Conservation (phyloP, 441 rosid species). For the Melastoma candidum region DNA sequence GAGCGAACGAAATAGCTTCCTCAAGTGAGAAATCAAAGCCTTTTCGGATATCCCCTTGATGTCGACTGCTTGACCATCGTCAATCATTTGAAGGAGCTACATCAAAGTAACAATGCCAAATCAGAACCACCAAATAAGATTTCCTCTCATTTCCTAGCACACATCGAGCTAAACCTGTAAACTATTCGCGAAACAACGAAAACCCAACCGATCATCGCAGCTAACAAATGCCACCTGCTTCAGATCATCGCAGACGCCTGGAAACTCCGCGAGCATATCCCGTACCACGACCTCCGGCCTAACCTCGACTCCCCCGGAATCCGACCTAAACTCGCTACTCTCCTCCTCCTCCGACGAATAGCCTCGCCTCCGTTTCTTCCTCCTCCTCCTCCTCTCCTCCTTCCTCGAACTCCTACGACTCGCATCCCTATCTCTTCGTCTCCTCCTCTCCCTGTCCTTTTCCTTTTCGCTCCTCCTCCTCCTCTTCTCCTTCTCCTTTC, state of each 20-base stretch:
- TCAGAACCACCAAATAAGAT: not conserved
- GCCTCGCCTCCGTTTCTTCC: conserved; percentile 16
- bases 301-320: conserved; percentile 10
- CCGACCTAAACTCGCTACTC: too few species aligned
- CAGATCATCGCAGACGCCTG: conserved; percentile 58
- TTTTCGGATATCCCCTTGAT: conserved; percentile 69
- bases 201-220: not conserved
- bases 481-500: too few species aligned
- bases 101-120: not conserved
- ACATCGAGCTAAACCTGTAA: not conserved
- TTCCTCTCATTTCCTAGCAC: not conserved
- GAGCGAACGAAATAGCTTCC: conserved; percentile 57
- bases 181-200: not conserved
- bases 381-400: conserved; percentile 11
- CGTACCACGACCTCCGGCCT: conserved; percentile 40
- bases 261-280: conserved; percentile 51
- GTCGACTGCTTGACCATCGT: conserved; percentile 92
- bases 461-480: too few species aligned
- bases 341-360: too few species aligned
- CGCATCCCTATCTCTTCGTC: conserved; percentile 3
- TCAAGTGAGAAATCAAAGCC: conserved; percentile 48
- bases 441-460: conserved; percentile 14
- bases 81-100: conserved; percentile 83
- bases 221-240: conserved; percentile 36
- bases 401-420: not conserved